Base-by-base conservation (phyloP, 495 filamentous ascomycete genomes). In the Apodospora peruviana region DNA sequence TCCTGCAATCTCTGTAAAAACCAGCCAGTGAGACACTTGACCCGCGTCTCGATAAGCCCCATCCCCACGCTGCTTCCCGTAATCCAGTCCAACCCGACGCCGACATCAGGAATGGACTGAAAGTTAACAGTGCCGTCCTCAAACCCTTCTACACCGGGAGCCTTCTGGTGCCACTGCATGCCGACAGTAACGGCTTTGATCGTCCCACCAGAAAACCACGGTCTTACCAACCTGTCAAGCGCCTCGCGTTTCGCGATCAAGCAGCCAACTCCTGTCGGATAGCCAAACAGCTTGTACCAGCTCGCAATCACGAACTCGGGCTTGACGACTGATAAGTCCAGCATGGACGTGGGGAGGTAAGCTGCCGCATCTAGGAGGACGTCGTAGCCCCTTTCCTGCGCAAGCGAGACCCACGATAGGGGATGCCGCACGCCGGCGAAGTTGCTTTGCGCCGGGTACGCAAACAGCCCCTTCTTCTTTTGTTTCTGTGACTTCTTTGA, bases 241-340 rank as follows among this genome's bases (percentile, higher is more conserved):
- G 73, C 66, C 1, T 61, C 55, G 25, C 70, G 73, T 22, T 73
- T 69, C 2, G 77, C 70, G 25, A 82, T 70, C 4, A 85, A 54
- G 17, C 74, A 79, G 18, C 82, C 82, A 3, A 84, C 67, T 35
- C 83, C 77, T 4, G 65, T 68, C 0, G 81, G 82, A 46, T 79
- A 80, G 2, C 82, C 82, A 52, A 84, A 85, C 5, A 84, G 77
- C 56, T 84, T 85, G 65, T 84, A 84, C 57, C 80, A 81, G 40
- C 74, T 78, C 16, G 82, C 42, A 8, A 68, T 71, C 5, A 68
- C 67, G 52, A 84, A 84, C 35, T 85, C 81, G 12, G 82, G 78
- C 16, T 67, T 60, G 41, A 14, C 9, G 17, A 74, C 60, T 22
- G 68, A 69, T 5, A 85, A 61, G 54, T 82, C 75, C 3, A 84